Evolutionary conservation across 2,329 filamentous ascomycete species (phyloP).

Genomic region (Neobulgaria alba): DNA sequence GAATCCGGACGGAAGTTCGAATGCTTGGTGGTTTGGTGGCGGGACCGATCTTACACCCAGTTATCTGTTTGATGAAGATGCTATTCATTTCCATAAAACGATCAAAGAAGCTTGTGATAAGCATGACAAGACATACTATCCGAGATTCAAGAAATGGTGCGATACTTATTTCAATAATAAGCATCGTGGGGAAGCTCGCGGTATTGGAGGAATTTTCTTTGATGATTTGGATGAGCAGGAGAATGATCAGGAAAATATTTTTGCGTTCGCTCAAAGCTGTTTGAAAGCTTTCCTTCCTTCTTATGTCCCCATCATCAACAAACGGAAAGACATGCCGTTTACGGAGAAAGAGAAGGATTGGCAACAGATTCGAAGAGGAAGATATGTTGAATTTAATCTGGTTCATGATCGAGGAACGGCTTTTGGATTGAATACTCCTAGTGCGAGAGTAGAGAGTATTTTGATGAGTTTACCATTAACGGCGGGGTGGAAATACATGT

Average conservation of each 20-base stretch:
- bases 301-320: slow-evolving; percentile 82
- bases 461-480: slow-evolving; percentile 94
- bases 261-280: slow-evolving; percentile 80
- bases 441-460: slow-evolving; percentile 89
- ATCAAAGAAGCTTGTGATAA: slow-evolving; percentile 90
- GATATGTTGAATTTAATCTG: slow-evolving; percentile 97
- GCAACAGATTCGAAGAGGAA: slow-evolving; percentile 90
- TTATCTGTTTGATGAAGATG: slow-evolving; percentile 96
- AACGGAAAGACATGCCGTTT: slow-evolving; percentile 85
- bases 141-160: slow-evolving; percentile 95
- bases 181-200: slow-evolving; percentile 78
- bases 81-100: slow-evolving; percentile 89
- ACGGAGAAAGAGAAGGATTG: slow-evolving; percentile 83
- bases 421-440: slow-evolving; percentile 89
- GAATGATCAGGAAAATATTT: slow-evolving; percentile 80
- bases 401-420: slow-evolving; percentile 93
- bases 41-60: slow-evolving; percentile 88
- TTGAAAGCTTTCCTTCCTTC: slow-evolving; percentile 81
- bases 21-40: slow-evolving; percentile 97
- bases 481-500: slow-evolving; percentile 94
- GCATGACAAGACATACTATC: slow-evolving; percentile 87
- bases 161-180: slow-evolving; percentile 96
- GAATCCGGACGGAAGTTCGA: slow-evolving; percentile 68
- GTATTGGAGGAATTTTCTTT: slow-evolving; percentile 96
- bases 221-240: slow-evolving; percentile 87